Percentiles rank a stretch among this genome's conserved stretches.
Conservation (phyloP, 2,329 filamentous ascomycete species). For the Ampelomyces quisqualis region DNA sequence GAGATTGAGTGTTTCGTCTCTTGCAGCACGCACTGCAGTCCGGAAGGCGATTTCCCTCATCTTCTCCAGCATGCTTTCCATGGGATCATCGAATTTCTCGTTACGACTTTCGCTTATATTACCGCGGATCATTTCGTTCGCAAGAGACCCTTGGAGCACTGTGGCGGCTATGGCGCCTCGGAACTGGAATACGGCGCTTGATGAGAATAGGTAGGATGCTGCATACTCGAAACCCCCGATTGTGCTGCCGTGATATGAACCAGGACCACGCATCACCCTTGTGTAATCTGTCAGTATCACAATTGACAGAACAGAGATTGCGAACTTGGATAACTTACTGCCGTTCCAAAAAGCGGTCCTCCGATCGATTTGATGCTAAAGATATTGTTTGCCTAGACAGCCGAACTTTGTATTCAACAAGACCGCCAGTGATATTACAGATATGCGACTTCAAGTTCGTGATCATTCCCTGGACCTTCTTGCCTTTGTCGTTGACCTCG, state of each 20-base stretch:
- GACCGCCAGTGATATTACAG: conserved; percentile 2
- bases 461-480: background rate
- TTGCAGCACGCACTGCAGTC: conserved; percentile 3
- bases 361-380: background rate
- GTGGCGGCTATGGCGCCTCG: background rate
- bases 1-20: conserved; percentile 1
- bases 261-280: conserved; percentile 1
- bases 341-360: conserved; percentile 1
- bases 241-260: background rate
- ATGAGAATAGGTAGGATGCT: conserved; percentile 3
- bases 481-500: background rate
- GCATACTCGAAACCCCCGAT: conserved; percentile 6
- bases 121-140: conserved; percentile 2
- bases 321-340: background rate
- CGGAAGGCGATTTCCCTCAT: conserved; percentile 6
- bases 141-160: background rate
- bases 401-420: conserved; percentile 2
- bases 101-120: background rate
- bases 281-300: background rate
- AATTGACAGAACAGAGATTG: background rate
- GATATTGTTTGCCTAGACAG: conserved; percentile 1
- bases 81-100: conserved; percentile 2
- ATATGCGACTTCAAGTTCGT: conserved; percentile 1
- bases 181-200: background rate
- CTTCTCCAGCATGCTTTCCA: conserved; percentile 3